Conservation (phyloP, 371 early-diverging fungal species). For the Saksenaea oblongispora region DNA sequence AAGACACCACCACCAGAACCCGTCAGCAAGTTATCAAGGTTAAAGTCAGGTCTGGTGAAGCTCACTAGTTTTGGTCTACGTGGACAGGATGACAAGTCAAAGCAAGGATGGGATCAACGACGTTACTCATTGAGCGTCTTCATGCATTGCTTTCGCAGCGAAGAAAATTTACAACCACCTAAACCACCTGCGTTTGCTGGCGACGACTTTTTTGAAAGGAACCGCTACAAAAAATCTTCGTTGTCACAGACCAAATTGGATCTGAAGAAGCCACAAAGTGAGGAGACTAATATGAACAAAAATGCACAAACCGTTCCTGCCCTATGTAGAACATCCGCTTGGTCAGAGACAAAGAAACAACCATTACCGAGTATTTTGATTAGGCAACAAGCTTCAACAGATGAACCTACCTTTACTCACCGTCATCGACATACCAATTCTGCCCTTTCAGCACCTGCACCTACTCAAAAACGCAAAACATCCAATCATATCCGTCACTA, state of each 20-base stretch:
- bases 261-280: not conserved
- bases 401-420: not conserved
- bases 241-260: conserved; percentile 9
- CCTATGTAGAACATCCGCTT: not conserved
- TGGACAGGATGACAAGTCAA: conserved; percentile 3
- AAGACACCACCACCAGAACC: conserved; percentile 12
- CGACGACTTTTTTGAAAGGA: conserved; percentile 18
- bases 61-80: conserved; percentile 12
- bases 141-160: not conserved
- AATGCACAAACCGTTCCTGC: not conserved
- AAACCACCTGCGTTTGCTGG: conserved; percentile 13
- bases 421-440: conserved; percentile 16
- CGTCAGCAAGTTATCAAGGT: conserved; percentile 22
- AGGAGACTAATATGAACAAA: conserved; percentile 1
- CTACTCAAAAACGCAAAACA: conserved; percentile 8
- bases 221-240: conserved; percentile 12
- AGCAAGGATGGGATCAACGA: conserved; percentile 4
- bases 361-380: conserved; percentile 8
- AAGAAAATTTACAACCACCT: not conserved
- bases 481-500: conserved; percentile 34
- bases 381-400: conserved; percentile 5
- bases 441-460: conserved; percentile 5
- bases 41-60: conserved; percentile 24
- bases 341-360: not conserved
- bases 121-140: not conserved